Evolutionary conservation across 2,329 filamentous ascomycete species (phyloP).

Genomic region (Penicillium occitanis): DNA sequence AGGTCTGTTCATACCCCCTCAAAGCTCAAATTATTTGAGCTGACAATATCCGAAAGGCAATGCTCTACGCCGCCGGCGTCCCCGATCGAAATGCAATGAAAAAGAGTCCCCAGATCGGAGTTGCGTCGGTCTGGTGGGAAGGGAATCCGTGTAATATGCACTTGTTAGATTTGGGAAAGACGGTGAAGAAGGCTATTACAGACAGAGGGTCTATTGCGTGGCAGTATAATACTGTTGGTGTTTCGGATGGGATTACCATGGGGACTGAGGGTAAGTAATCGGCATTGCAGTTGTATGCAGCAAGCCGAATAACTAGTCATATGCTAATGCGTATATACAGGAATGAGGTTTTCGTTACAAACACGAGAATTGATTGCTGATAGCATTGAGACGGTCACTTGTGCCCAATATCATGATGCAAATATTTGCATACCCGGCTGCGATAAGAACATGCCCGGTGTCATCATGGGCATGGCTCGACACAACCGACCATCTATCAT

Average conservation of each 20-base stretch:
- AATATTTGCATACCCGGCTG: slow-evolving; percentile 92
- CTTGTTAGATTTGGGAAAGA: slow-evolving; percentile 84
- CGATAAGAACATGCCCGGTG: slow-evolving; percentile 97
- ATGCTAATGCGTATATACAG: slow-evolving; percentile 43
- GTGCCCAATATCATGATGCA: slow-evolving; percentile 87
- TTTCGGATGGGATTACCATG: slow-evolving; percentile 94
- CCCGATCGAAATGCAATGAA: slow-evolving; percentile 83
- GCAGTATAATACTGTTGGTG: slow-evolving; percentile 90
- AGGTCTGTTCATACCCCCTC: slow-evolving; percentile 49
- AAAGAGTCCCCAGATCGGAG: slow-evolving; percentile 83
- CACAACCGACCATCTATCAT: slow-evolving; percentile 92
- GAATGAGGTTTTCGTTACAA: slow-evolving; percentile 92
- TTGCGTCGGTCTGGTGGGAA: slow-evolving; percentile 95
- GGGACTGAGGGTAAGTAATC: slow-evolving; percentile 69
- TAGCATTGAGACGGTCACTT: slow-evolving; percentile 89
- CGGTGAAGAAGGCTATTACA: slow-evolving; percentile 77
- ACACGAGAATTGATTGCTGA: slow-evolving; percentile 91
- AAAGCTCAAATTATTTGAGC: background rate
- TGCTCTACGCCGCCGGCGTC: slow-evolving; percentile 92
- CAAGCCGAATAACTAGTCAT: no score
- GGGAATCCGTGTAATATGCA: slow-evolving; percentile 84
- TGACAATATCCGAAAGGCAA: slow-evolving; percentile 58
- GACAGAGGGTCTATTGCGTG: slow-evolving; percentile 87
- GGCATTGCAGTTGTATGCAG: no score
- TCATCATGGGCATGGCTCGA: slow-evolving; percentile 83